Evolutionary conservation across 441 rosid genomes (phyloP).

Genomic region (Arabidopsis hybrid): DNA sequence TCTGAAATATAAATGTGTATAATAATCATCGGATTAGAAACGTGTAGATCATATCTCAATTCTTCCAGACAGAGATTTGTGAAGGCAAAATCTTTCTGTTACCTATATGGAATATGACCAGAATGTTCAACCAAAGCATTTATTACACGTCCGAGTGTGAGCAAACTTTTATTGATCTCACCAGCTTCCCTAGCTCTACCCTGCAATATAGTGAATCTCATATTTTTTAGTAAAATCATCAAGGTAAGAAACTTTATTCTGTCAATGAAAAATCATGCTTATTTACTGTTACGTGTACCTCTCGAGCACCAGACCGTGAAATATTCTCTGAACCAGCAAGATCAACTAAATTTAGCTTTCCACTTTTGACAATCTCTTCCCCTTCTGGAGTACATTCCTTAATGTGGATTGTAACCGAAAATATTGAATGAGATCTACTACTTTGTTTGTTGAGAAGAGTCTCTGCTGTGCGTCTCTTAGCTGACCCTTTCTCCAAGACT

Average conservation of each 20-base stretch:
- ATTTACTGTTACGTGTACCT: slow-evolving; percentile 57
- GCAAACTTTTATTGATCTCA: slow-evolving; percentile 98
- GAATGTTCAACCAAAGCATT: slow-evolving; percentile 98
- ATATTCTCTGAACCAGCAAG: slow-evolving; percentile 99
- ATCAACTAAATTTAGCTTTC: slow-evolving; percentile 97
- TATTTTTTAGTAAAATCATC: slow-evolving; percentile 32
- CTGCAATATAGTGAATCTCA: slow-evolving; percentile 53
- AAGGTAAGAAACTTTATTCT: neutral
- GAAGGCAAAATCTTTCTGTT: slow-evolving; percentile 27
- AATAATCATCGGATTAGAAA: slow-evolving; percentile 16
- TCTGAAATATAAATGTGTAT: slow-evolving; percentile 54
- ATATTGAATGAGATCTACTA: slow-evolving; percentile 98
- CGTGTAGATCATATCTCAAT: neutral
- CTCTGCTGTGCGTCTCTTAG: slow-evolving; percentile 98
- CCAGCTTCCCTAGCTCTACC: slow-evolving; percentile 99
- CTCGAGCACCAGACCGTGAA: slow-evolving; percentile 98
- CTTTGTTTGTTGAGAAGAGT: slow-evolving; percentile 99
- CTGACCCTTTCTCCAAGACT: slow-evolving; percentile 97
- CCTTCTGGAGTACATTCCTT: slow-evolving; percentile 98
- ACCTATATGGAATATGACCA: slow-evolving; percentile 98
- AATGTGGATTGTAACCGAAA: slow-evolving; percentile 96
- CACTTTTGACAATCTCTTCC: slow-evolving; percentile 97
- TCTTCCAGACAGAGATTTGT: neutral
- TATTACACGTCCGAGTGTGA: slow-evolving; percentile 98
- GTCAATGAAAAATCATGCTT: slow-evolving; percentile 12